These are phyloP conservation scores for Luffa aegyptiaca DNA, from an alignment of 306 rosid genomes.

Conservation along the genomic window DNA sequence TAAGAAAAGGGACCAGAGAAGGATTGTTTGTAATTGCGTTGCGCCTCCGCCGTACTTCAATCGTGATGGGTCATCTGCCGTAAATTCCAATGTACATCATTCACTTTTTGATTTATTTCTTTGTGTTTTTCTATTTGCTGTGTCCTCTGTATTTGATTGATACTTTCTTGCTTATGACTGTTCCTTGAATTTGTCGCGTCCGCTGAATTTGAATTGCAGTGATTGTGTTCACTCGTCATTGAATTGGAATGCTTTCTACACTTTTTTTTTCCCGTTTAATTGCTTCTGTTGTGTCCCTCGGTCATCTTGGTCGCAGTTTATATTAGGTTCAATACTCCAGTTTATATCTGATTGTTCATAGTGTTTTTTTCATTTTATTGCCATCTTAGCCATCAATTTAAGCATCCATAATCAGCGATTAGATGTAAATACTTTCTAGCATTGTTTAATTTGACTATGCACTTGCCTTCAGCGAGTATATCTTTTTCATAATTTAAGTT, in stretches of 20 bases:
- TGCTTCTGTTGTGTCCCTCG: background rate
- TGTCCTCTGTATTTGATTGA: background rate
- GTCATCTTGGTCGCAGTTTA: background rate
- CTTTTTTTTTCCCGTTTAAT: background rate
- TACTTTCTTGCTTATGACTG: background rate
- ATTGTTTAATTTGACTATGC: background rate
- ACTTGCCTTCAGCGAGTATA: background rate
- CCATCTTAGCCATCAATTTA: background rate
- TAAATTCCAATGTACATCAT: slow-evolving; percentile 45
- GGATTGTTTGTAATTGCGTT: slow-evolving; percentile 62
- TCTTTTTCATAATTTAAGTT: background rate
- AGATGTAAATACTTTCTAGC: background rate
- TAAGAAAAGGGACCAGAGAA: slow-evolving; percentile 27
- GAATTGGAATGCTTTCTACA: background rate
- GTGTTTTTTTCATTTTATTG: background rate
- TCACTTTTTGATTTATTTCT: background rate
- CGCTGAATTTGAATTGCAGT: background rate
- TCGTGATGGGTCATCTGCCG: slow-evolving; percentile 44
- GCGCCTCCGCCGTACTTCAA: slow-evolving; percentile 60
- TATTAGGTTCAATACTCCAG: background rate
- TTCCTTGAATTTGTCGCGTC: background rate
- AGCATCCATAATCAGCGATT: background rate
- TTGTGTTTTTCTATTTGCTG: background rate
- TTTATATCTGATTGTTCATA: background rate
- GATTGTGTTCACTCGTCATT: background rate